phyloP scores from a whole-genome alignment of 208 protist species.

The Trypanosoma cruzi region DNA sequence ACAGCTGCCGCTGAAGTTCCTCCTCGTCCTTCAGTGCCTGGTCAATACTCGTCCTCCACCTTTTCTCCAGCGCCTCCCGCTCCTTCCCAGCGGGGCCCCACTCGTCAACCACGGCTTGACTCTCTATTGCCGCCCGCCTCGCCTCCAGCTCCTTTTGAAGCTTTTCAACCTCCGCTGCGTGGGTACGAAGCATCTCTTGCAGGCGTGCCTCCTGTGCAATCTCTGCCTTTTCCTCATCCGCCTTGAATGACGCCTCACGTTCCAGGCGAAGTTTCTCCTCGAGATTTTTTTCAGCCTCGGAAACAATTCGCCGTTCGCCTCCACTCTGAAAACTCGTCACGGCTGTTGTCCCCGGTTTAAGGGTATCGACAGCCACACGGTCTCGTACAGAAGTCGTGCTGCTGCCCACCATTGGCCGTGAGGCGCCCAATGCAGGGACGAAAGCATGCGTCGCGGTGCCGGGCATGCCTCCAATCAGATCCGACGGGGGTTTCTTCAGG shows the following conservation, averaged over 20 bases:
- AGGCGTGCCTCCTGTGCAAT: conserved; percentile 38
- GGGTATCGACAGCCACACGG: not conserved
- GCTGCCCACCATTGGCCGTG: not conserved
- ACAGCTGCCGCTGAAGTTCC: conserved; percentile 40
- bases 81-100: conserved; percentile 31
- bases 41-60: conserved; percentile 43
- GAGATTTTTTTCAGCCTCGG: conserved; percentile 74
- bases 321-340: not conserved
- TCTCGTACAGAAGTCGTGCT: not conserved
- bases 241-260: conserved; percentile 38
- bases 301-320: conserved; percentile 44
- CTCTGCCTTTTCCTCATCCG: conserved; percentile 50
- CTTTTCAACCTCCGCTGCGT: conserved; percentile 52
- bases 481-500: conserved; percentile 4
- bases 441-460: not conserved
- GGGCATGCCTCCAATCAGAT: not conserved
- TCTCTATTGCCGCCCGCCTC: conserved; percentile 28
- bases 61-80: conserved; percentile 37
- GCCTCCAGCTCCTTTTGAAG: conserved; percentile 33
- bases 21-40: conserved; percentile 35
- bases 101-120: conserved; percentile 17
- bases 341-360: not conserved
- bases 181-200: conserved; percentile 36
- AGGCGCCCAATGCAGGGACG: not conserved
- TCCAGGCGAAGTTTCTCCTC: conserved; percentile 73